These are phyloP conservation scores for Medicago lupulina DNA, from an alignment of 306 rosid species.

Conservation along the genomic window DNA sequence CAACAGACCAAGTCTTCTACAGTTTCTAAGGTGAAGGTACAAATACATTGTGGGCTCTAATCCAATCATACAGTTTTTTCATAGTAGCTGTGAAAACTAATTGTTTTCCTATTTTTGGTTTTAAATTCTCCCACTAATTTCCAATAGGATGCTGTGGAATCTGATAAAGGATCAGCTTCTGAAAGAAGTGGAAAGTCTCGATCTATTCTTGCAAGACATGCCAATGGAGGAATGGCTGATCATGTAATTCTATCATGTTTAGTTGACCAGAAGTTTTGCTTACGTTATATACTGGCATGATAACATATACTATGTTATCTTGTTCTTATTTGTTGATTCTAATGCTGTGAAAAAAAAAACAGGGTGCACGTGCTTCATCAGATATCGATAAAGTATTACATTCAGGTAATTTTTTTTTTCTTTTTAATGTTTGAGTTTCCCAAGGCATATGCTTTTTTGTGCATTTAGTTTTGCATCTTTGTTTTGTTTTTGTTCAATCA, in stretches of 20 bases:
- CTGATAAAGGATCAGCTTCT: constrained; percentile 71
- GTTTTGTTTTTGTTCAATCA: constrained; percentile 11
- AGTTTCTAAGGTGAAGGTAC: constrained; percentile 71
- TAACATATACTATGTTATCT: constrained; percentile 10
- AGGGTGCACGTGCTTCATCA: constrained; percentile 65
- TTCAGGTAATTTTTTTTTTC: constrained; percentile 59
- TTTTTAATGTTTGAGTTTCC: constrained; percentile 11
- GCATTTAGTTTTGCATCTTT: neutral
- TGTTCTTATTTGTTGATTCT: constrained; percentile 34
- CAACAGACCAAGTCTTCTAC: constrained; percentile 73
- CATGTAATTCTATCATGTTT: constrained; percentile 46
- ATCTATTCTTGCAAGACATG: constrained; percentile 69
- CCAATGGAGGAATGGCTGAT: constrained; percentile 76
- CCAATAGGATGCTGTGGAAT: constrained; percentile 74
- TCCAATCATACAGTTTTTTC: constrained; percentile 31
- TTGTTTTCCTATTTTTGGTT: neutral
- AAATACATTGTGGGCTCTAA: constrained; percentile 26
- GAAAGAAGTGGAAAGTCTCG: constrained; percentile 75
- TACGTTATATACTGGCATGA: constrained; percentile 1
- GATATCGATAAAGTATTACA: constrained; percentile 68
- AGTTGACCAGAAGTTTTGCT: constrained; percentile 13
- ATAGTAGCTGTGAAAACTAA: constrained; percentile 4
- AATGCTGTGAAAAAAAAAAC: constrained; percentile 29
- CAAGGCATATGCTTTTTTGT: neutral
- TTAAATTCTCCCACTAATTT: constrained; percentile 22